Percentiles rank a stretch among this genome's conserved stretches.
Conservation (phyloP, 1,284 basidiomycete genomes). For the Pseudozyma flocculosa region DNA sequence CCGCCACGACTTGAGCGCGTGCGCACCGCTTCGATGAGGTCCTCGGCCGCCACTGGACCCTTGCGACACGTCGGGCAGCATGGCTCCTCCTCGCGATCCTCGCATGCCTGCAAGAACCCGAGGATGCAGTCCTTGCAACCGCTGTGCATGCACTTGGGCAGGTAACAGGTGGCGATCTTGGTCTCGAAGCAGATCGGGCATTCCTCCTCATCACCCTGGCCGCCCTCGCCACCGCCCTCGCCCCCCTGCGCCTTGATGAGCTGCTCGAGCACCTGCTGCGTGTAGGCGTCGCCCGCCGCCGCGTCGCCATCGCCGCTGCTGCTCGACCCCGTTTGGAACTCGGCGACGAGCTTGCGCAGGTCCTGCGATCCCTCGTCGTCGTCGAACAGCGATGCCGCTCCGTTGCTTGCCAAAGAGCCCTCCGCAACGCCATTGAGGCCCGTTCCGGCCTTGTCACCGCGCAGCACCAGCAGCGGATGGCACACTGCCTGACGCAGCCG, state of each 20-base stretch:
- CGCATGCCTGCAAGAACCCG: slow-evolving; percentile 67
- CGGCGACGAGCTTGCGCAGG: slow-evolving; percentile 33
- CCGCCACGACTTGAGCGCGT: slow-evolving; percentile 32
- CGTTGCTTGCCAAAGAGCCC: no score
- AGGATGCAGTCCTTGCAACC: slow-evolving; percentile 78
- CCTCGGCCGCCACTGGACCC: slow-evolving; percentile 63
- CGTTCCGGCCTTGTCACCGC: slow-evolving; percentile 30
- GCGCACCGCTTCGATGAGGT: slow-evolving; percentile 62
- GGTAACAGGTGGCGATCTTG: slow-evolving; percentile 40
- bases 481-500: slow-evolving; percentile 60
- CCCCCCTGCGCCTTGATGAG: slow-evolving; percentile 25
- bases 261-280: slow-evolving; percentile 29
- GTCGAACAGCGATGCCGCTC: slow-evolving; percentile 1
- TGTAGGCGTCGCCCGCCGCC: slow-evolving; percentile 6
- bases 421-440: slow-evolving; percentile 24
- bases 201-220: slow-evolving; percentile 28
- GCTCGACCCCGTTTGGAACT: slow-evolving; percentile 26
- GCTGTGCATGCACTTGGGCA: slow-evolving; percentile 58
- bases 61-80: slow-evolving; percentile 48
- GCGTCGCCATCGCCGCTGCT: slow-evolving; percentile 4
- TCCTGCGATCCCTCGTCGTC: slow-evolving; percentile 9
- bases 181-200: slow-evolving; percentile 59
- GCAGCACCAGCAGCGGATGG: slow-evolving; percentile 59
- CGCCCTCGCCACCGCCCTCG: slow-evolving; percentile 1
- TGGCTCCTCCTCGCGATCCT: slow-evolving; percentile 68